A percentile compares a stretch with the other conserved stretches of the same genome.
These are phyloP conservation scores for Simplicillium aogashimaense DNA, from an alignment of 2,329 filamentous ascomycete genomes.

Conservation along the genomic window DNA sequence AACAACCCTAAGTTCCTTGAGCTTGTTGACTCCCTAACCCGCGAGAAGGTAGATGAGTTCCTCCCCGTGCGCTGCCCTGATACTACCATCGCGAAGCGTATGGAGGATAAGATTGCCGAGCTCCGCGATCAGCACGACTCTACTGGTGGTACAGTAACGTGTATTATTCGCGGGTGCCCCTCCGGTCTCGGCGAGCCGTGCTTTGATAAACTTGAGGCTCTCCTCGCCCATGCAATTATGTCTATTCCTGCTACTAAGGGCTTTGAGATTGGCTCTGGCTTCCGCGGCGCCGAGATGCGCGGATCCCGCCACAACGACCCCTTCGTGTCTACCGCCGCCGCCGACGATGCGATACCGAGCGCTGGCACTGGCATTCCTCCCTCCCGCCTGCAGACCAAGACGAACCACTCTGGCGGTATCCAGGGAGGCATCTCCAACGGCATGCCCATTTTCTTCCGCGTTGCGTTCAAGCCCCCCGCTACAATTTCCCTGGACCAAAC, in stretches of 20 bases:
- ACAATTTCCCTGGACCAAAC: slow-evolving; percentile 85
- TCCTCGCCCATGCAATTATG: slow-evolving; percentile 86
- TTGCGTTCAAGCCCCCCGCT: slow-evolving; percentile 89
- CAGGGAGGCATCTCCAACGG: slow-evolving; percentile 95
- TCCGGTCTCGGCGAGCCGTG: slow-evolving; percentile 83
- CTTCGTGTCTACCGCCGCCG: slow-evolving; percentile 50
- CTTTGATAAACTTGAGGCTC: slow-evolving; percentile 93
- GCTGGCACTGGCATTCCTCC: background rate
- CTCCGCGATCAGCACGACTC: slow-evolving; percentile 74
- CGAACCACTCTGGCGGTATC: slow-evolving; percentile 90
- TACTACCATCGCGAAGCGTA: slow-evolving; percentile 49
- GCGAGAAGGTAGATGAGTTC: slow-evolving; percentile 69
- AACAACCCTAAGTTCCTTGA: slow-evolving; percentile 72
- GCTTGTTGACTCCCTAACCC: slow-evolving; percentile 62
- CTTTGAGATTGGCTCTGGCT: slow-evolving; percentile 92
- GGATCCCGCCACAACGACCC: slow-evolving; percentile 90
- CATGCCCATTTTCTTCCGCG: slow-evolving; percentile 85
- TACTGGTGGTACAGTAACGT: slow-evolving; percentile 91
- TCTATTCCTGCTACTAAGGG: slow-evolving; percentile 92
- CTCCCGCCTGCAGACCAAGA: slow-evolving; percentile 68
- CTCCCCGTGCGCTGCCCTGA: slow-evolving; percentile 84
- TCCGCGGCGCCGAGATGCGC: slow-evolving; percentile 74
- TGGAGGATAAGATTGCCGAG: slow-evolving; percentile 70
- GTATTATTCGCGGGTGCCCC: slow-evolving; percentile 80
- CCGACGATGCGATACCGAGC: slow-evolving; percentile 23